phyloP scores from a whole-genome alignment of 441 rosid species.

The Manihot esculenta region DNA sequence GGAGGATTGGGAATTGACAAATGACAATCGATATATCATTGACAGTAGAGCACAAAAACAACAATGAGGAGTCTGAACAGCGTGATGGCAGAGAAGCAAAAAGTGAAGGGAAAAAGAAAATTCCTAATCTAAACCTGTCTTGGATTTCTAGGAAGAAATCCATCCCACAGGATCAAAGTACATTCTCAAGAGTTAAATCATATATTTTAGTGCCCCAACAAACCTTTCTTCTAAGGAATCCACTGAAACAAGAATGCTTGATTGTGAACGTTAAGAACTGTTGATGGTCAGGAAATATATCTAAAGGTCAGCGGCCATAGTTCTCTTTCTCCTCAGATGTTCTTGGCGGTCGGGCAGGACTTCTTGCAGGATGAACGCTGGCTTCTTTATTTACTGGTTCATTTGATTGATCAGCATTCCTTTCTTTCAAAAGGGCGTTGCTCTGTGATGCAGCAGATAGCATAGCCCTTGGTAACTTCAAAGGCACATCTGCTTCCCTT shows the following conservation, averaged over 20 bases:
- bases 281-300: neutral
- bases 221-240: neutral
- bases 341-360: conserved; percentile 48
- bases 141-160: conserved; percentile 27
- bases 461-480: conserved; percentile 84
- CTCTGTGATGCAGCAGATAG: conserved; percentile 57
- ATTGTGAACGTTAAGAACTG: neutral
- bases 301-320: conserved; percentile 34
- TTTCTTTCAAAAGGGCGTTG: conserved; percentile 66
- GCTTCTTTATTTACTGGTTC: conserved; percentile 42
- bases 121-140: conserved; percentile 2
- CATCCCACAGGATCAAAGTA: neutral
- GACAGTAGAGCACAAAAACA: neutral
- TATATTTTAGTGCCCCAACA: conserved; percentile 9
- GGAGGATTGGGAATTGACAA: too few relatives aligned
- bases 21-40: neutral
- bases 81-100: neutral
- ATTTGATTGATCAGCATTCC: conserved; percentile 62
- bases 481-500: conserved; percentile 27
- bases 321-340: conserved; percentile 81
- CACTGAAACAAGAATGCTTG: neutral
- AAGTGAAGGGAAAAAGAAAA: neutral
- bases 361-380: conserved; percentile 33
- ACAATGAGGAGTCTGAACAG: neutral
- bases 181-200: conserved; percentile 12